Evolutionary conservation across 768 basidiomycete genomes (phyloP), one percentile per base, ranked within the genome.

Genomic region (Boletus tomentosulus): DNA sequence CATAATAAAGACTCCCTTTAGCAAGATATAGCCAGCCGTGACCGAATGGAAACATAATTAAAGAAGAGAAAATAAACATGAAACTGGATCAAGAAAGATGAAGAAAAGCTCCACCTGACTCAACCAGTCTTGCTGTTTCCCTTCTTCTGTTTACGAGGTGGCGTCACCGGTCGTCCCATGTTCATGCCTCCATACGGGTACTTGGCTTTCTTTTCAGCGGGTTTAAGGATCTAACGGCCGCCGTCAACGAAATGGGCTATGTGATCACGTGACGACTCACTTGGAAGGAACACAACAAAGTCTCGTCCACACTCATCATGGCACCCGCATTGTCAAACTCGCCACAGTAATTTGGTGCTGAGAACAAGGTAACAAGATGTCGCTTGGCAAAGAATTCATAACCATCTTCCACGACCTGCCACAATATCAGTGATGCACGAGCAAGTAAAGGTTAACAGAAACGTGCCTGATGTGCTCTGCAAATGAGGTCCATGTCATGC

Each of bases 261-360:
- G 1, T 13, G 30, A 35, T 48, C 57, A 65, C 54, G 59, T 65
- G 57, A 59, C 11, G 25, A 60, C 78, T 55, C 59, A 95, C 93
- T 75, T 98, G 96, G 92, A 98, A 98, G 8, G 95, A 98, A 75
- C 96, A 98, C 59, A 98, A 71, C 60, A 98, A 72, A 9, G 96
- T 97, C 74, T 98, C 96, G 65, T 98, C 96, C 41, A 99, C 96
- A 65, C 91, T 94, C 96, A 98, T 99, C 96, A 99, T 99, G 33
- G 96, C 96, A 35, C 96, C 96, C 4, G 96, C 95, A 71, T 99
- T 99, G 72, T 99, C 96, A 66, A 99, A 99, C 76, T 98, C 90
- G 59, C 92, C 89, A 63, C 89, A 92, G 66, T 92, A 92, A 76
- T 92, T 92, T 55, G 96, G 96, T 48, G 96, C 96, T 24, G 93